Conservation (phyloP, 306 rosid genomes). For the Pachyrhizus erosus region DNA sequence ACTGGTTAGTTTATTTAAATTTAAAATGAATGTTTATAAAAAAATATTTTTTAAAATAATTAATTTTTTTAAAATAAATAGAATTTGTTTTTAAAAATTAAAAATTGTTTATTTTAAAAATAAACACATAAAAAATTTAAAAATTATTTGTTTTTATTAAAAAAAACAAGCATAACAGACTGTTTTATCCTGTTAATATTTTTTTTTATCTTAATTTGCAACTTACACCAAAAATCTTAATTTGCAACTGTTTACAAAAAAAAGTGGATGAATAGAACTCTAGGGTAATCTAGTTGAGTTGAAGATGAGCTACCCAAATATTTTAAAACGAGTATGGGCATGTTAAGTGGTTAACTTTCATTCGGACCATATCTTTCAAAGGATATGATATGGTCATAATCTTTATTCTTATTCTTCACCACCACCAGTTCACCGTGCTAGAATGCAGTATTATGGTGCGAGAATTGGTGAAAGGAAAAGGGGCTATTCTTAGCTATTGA, state of each 20-base stretch:
- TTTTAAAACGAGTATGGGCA: slow-evolving; percentile 32
- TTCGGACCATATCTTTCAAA: slow-evolving; percentile 27
- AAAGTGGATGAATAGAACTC: slow-evolving; percentile 32
- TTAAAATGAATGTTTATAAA: too few species aligned
- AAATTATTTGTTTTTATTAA: too few species aligned
- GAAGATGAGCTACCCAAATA: slow-evolving; percentile 13
- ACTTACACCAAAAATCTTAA: not conserved
- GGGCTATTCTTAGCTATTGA: slow-evolving; percentile 32
- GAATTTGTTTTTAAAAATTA: too few species aligned
- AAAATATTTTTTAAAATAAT: too few species aligned
- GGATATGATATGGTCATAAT: slow-evolving; percentile 36
- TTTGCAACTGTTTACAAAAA: not conserved
- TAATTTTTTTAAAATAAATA: too few species aligned
- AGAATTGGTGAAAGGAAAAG: slow-evolving; percentile 43
- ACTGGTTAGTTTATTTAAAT: too few species aligned
- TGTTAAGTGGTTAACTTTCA: slow-evolving; percentile 37
- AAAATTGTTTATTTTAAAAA: too few species aligned
- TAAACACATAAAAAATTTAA: too few species aligned
- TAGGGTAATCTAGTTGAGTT: slow-evolving; percentile 20
- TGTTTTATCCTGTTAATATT: not conserved
- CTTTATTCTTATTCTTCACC: slow-evolving; percentile 42
- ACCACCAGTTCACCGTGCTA: slow-evolving; percentile 32
- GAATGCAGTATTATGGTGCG: slow-evolving; percentile 28
- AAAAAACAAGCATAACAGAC: too few species aligned
- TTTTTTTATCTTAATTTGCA: slow-evolving; percentile 2